Evolutionary conservation across 2,329 filamentous ascomycete genomes (phyloP).

Genomic region (Aureobasidium pullulans): DNA sequence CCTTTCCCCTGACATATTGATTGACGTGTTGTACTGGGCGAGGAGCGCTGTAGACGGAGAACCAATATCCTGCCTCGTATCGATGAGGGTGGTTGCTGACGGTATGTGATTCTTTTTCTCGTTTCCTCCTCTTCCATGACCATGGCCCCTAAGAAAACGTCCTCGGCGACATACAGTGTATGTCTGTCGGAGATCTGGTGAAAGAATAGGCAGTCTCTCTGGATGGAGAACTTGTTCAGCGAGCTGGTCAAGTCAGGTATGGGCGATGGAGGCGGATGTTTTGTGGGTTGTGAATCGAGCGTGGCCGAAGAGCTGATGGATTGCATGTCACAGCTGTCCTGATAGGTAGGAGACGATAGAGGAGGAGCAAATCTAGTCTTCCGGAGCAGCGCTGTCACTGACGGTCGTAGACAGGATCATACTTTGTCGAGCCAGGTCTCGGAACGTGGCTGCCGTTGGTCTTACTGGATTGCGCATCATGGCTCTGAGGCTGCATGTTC

Average conservation of each 20-base stretch:
- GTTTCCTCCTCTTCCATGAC: neutral
- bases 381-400: neutral
- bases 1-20: too few relatives aligned
- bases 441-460: neutral
- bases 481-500: neutral
- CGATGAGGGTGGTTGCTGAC: neutral
- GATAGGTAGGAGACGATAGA: neutral
- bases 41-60: too few relatives aligned
- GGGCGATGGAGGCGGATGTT: too few relatives aligned
- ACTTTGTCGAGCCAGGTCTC: neutral
- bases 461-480: neutral
- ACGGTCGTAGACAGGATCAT: slow-evolving; percentile 2
- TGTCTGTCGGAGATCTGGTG: too few relatives aligned
- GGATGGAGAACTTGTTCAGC: too few relatives aligned
- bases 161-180: neutral
- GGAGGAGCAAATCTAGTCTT: neutral
- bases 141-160: too few relatives aligned
- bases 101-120: neutral
- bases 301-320: neutral
- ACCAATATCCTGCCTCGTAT: too few relatives aligned
- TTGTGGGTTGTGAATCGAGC: too few relatives aligned
- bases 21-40: too few relatives aligned
- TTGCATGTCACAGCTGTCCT: neutral
- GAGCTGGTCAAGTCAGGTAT: neutral
- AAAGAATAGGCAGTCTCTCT: too few relatives aligned